Evolutionary conservation across 2,329 filamentous ascomycete species (phyloP), one percentile per base, ranked within the genome.

Genomic region (Fusarium kyushuense): DNA sequence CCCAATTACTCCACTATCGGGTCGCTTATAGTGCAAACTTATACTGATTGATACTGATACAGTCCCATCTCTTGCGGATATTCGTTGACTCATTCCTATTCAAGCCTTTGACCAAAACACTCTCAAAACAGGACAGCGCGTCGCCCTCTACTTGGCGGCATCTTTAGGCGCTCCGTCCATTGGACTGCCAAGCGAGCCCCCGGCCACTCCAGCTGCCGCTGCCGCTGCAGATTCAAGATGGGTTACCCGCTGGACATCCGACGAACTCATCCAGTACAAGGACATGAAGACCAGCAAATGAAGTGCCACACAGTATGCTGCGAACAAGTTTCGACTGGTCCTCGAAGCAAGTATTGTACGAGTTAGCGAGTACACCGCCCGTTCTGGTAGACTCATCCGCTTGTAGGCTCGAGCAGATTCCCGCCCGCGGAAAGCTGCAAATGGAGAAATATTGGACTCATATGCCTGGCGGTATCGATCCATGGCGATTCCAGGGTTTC

Each of bases 401-500:
- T 94, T 93, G 79, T 97, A 94, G 2, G 95, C 96, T 47, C 96
- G 86, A 9, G 93, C 91, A 36, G 92, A 94, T 81, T 99, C 96
- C 52, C 95, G 88, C n/a, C 95, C 94, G 43, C 95, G 87, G 82
- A 99, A 99, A 4, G 94, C 94, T 27, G 95, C 94, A 78, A 99
- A 99, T 0, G 96, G 96, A 13, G 94, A 97, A 48, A 99, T 91
- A 75, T 96, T 97, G 41, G 92, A 92, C 81, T 99, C 96, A 81
- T 99, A 99, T 13, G 94, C 93, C 59, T 93, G 91, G 64, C 92
- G 89, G 79, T 99, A 99, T 46, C 94, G 88, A 78, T 97, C 93
- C 54, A 96, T 83, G 16, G 89, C 88, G 54, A 90, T 86, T 6
- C 89, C 90, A 1, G 90, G 88, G 62, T 78, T 83, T 17, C 81